Conservation (phyloP, 768 basidiomycete species). For the Trametes gibbosa region DNA sequence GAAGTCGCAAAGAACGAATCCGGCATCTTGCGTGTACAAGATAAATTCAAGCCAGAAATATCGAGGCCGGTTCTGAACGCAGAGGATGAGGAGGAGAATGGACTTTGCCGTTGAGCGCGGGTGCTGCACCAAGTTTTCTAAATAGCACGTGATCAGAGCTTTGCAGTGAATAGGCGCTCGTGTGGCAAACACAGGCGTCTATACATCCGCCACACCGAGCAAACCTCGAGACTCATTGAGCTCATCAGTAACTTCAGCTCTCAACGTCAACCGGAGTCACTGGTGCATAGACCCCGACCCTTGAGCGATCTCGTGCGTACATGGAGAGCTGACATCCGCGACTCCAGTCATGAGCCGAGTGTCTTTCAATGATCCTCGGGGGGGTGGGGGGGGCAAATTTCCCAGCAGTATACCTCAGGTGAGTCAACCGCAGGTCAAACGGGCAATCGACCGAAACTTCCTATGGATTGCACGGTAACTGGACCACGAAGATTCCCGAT, state of each 20-base stretch:
- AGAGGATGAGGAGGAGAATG: background rate
- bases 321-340: no score
- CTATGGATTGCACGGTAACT: background rate
- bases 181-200: no score
- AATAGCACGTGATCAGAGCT: background rate
- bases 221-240: no score
- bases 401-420: no score
- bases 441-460: background rate
- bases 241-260: no score
- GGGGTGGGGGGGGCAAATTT: no score
- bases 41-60: background rate
- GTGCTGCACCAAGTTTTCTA: slow-evolving; percentile 3
- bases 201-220: no score
- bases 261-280: no score
- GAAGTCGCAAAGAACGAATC: slow-evolving; percentile 76
- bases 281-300: no score
- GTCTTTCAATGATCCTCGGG: no score
- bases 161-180: background rate
- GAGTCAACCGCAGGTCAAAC: background rate
- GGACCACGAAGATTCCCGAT: background rate
- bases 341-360: no score
- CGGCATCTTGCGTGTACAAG: slow-evolving; percentile 52
- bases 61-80: background rate
- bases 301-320: no score
- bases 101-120: background rate